Base-by-base conservation (phyloP, 192 early-diverging fungal genomes). In the Thamnidium elegans region DNA sequence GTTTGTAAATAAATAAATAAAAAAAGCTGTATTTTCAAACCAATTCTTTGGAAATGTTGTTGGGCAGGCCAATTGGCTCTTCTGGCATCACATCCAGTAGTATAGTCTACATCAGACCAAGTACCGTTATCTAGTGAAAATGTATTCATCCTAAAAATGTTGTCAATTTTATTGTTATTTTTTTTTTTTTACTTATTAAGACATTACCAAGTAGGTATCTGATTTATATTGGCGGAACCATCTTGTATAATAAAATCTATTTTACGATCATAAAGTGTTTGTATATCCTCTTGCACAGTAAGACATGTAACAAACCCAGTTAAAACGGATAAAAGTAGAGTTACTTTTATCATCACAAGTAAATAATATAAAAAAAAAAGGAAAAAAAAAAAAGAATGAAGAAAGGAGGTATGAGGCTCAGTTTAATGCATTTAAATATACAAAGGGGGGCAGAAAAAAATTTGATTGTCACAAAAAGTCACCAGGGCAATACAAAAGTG, bases 71-170 rank as follows among this genome's bases (percentile, higher is more conserved):
- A 69, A 43, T 60, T 69, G 7, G 68, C 68, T 34, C 68, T 50
- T 55, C 68, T 54, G 36, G 47, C 68, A 20, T 50, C 50, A 50
- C 68, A 69, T 5, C 68, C 68, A 44, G 44, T 48, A 7, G 68
- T 58, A 45, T 69, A 69, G 14, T 69, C 68, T 3, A 69, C 61
- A n/a, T 69, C 68, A 39, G 60, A 19, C 68, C 68, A 69, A 39
- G 60, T 50, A 15, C 68, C 68, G 5, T 63, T 26, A 9, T 20
- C 36, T 43, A 11, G 11, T 7, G 53, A 14, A 30, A 55, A 32
- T 6, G 30, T 31, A 30, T 15, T 9, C 13, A 34, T 34, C 53
- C 53, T 55, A 34, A 26, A 9, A 26, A 54, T 15, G 44, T 13
- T 48, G 46, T 13, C 13, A 14, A 9, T 17, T 48, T 19, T 17